phyloP scores from a whole-genome alignment of 768 basidiomycete genomes.

The Coprinopsis marcescibilis region DNA sequence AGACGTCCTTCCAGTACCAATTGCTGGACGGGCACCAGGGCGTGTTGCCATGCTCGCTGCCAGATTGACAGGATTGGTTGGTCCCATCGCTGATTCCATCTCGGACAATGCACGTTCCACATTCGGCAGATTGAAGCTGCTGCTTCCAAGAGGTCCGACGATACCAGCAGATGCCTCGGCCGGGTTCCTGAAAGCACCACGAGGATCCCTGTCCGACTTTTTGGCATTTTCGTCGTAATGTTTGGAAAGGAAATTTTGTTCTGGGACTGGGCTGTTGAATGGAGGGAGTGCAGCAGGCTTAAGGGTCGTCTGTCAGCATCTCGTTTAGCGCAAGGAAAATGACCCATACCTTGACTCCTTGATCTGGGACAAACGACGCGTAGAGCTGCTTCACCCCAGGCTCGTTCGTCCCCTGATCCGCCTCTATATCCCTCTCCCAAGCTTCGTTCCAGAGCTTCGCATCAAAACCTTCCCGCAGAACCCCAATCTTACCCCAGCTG shows the following conservation, averaged over 20 bases:
- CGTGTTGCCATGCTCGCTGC: conserved; percentile 24
- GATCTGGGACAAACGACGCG: conserved; percentile 66
- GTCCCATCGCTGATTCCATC: conserved; percentile 60
- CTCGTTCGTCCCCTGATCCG: conserved; percentile 34
- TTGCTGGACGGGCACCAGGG: conserved; percentile 14
- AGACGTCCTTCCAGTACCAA: conserved; percentile 29
- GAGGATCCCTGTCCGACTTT: conserved; percentile 86
- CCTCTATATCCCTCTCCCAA: conserved; percentile 68
- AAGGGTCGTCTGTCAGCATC: conserved; percentile 4
- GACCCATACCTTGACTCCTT: conserved; percentile 58
- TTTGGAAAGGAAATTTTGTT: conserved; percentile 86
- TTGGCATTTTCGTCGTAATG: conserved; percentile 91
- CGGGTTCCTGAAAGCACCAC: conserved; percentile 79
- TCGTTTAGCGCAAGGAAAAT: conserved; percentile 2
- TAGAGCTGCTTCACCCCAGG: conserved; percentile 69
- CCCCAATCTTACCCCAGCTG: conserved; percentile 92
- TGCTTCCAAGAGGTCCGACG: conserved; percentile 89
- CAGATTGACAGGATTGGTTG: conserved; percentile 17
- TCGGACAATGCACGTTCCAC: conserved; percentile 86
- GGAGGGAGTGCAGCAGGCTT: conserved; percentile 65
- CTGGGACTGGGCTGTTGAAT: conserved; percentile 77
- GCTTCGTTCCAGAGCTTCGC: conserved; percentile 73
- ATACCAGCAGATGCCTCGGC: conserved; percentile 67
- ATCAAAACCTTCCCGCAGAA: conserved; percentile 89
- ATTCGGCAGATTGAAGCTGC: conserved; percentile 77